Conservation (phyloP, 352 stramenopile species). For the Pythium brachiatum region DNA sequence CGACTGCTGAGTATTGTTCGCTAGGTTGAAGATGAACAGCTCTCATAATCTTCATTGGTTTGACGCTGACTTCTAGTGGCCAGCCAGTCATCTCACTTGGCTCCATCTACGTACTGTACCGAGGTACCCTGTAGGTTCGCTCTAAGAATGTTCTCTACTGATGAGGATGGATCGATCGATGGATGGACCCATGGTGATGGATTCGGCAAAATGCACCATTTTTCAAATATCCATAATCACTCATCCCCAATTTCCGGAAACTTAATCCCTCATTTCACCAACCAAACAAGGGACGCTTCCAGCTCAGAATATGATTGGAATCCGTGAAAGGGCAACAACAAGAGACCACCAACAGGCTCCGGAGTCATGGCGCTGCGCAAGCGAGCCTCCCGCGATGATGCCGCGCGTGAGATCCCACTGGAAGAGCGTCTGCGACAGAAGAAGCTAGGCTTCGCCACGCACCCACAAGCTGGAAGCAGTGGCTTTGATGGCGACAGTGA, state of each 20-base stretch:
- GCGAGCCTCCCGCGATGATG: slow-evolving; percentile 4
- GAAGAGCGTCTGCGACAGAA: slow-evolving; percentile 77
- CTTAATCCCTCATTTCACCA: neutral
- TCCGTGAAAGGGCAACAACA: slow-evolving; percentile 17
- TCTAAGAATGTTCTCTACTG: neutral
- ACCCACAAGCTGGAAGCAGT: slow-evolving; percentile 13
- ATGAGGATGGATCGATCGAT: neutral
- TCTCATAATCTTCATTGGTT: no score
- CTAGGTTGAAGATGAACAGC: no score
- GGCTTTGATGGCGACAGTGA: slow-evolving; percentile 8
- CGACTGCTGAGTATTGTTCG: no score
- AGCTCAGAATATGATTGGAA: slow-evolving; percentile 21
- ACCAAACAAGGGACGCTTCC: slow-evolving; percentile 14
- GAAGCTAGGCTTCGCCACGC: slow-evolving; percentile 61
- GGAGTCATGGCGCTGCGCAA: slow-evolving; percentile 20
- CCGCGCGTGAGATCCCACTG: slow-evolving; percentile 65
- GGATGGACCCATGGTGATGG: neutral
- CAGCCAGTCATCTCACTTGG: neutral
- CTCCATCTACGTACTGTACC: neutral
- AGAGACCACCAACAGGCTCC: neutral
- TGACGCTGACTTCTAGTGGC: no score
- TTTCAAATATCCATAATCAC: neutral
- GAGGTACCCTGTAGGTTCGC: neutral
- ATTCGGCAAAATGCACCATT: neutral
- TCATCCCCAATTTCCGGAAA: neutral